phyloP scores from a whole-genome alignment of 495 filamentous ascomycete genomes.

The Penicillium arizonense region DNA sequence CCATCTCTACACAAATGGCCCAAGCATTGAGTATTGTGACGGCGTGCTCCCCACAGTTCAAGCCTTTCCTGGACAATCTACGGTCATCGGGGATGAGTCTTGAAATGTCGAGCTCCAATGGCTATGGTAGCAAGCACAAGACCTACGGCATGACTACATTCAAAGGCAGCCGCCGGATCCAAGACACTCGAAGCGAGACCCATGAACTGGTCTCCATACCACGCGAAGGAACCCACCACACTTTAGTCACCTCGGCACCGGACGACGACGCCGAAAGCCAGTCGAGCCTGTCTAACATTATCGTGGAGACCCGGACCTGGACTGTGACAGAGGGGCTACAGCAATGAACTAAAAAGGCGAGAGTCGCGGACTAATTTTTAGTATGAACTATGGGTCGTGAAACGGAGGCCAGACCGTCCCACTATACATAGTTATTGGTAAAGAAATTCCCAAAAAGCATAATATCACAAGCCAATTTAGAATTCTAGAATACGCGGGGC shows the following conservation, averaged over 20 bases:
- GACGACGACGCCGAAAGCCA: slow-evolving; percentile 30
- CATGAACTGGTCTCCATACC: slow-evolving; percentile 19
- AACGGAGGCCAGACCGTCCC: no score
- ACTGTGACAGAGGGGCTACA: slow-evolving; percentile 16
- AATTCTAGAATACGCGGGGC: no score
- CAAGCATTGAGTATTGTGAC: slow-evolving; percentile 40
- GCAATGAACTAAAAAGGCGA: not conserved
- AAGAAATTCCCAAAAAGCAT: no score
- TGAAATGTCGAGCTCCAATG: slow-evolving; percentile 19
- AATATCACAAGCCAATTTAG: no score
- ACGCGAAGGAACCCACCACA: slow-evolving; percentile 1
- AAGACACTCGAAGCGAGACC: slow-evolving; percentile 11
- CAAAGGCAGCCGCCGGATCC: slow-evolving; percentile 6
- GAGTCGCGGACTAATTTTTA: no score
- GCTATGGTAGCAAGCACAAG: slow-evolving; percentile 13
- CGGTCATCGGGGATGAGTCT: slow-evolving; percentile 41
- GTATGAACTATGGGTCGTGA: no score
- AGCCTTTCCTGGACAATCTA: slow-evolving; percentile 44
- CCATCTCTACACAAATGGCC: slow-evolving; percentile 34
- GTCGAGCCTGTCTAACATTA: slow-evolving; percentile 31
- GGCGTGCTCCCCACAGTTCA: slow-evolving; percentile 45
- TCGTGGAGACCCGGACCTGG: slow-evolving; percentile 25
- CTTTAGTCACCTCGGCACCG: slow-evolving; percentile 12
- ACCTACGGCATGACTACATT: slow-evolving; percentile 12
- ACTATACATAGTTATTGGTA: no score